Evolutionary conservation across 495 filamentous ascomycete species (phyloP).

Genomic region (Podospora appendiculata): DNA sequence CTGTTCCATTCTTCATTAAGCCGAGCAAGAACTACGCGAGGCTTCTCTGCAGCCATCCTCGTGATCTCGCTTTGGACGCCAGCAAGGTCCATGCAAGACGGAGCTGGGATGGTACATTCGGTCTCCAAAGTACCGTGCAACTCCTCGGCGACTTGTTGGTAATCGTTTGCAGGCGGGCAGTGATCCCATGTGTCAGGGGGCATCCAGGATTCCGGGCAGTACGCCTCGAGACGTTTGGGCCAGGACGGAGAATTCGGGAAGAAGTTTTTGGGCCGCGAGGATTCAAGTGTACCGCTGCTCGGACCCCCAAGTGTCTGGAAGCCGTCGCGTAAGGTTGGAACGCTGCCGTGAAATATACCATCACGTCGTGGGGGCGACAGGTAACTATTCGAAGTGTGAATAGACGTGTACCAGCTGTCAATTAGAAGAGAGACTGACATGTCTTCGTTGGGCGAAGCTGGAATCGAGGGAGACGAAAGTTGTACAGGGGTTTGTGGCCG

Average conservation of each 20-base stretch:
- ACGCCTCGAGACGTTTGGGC: conserved; percentile 8
- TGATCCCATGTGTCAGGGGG: conserved; percentile 13
- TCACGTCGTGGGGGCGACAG: background rate
- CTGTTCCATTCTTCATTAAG: conserved; percentile 35
- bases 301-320: too few relatives aligned
- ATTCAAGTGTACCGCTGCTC: too few relatives aligned
- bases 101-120: too few relatives aligned
- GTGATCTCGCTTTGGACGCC: conserved; percentile 30
- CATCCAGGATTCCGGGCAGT: conserved; percentile 33
- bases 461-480: conserved; percentile 4
- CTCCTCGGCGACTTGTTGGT: too few relatives aligned
- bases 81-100: too few relatives aligned
- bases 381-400: conserved; percentile 2
- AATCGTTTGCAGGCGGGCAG: conserved; percentile 8
- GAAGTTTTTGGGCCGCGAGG: background rate
- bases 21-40: conserved; percentile 34
- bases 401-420: conserved; percentile 8
- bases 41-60: conserved; percentile 35
- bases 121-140: too few relatives aligned
- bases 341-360: background rate
- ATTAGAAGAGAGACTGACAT: conserved; percentile 8
- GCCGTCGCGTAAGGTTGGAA: too few relatives aligned
- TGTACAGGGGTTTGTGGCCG: conserved; percentile 8
- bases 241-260: background rate
- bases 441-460: background rate